Conservation (phyloP, 2,329 filamentous ascomycete species). For the Purpureocillium lavendulum region DNA sequence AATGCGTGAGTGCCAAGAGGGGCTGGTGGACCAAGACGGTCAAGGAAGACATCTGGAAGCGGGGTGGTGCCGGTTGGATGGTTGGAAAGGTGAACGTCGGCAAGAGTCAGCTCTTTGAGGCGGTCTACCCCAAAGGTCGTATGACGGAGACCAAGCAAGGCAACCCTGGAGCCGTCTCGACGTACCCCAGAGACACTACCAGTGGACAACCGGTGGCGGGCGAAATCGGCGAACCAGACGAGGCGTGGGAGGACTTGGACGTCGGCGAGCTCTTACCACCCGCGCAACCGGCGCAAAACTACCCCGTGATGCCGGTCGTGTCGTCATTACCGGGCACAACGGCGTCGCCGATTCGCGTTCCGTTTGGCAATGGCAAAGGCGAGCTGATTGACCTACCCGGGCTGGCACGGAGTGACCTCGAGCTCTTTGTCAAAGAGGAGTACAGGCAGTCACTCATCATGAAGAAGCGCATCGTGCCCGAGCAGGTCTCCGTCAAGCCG, state of each 20-base stretch:
- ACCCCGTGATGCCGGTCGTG: conserved; percentile 77
- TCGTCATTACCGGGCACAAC: conserved; percentile 88
- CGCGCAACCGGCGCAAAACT: conserved; percentile 61
- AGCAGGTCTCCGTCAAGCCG: conserved; percentile 64
- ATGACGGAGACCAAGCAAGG: conserved; percentile 25
- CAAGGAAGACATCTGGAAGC: conserved; percentile 76
- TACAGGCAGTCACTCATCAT: conserved; percentile 66
- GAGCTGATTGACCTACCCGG: conserved; percentile 93
- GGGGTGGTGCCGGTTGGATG: conserved; percentile 87
- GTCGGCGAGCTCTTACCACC: conserved; percentile 63
- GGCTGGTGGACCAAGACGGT: conserved; percentile 87
- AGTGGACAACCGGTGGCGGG: conserved; percentile 19
- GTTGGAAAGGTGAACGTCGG: conserved; percentile 98
- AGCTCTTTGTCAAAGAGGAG: conserved; percentile 59
- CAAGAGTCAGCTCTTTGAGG: conserved; percentile 85
- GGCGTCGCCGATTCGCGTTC: conserved; percentile 86
- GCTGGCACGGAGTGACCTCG: conserved; percentile 64
- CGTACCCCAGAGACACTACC: conserved; percentile 8
- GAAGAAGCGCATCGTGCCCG: conserved; percentile 64
- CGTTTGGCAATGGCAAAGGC: conserved; percentile 77
- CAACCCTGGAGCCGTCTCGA: conserved; percentile 7
- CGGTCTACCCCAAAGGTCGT: conserved; percentile 72
- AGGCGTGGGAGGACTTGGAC: conserved; percentile 20
- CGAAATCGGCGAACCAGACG: conserved; percentile 8
- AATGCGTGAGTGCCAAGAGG: conserved; percentile 76